Base-by-base conservation (phyloP, 169 alveolate genomes). In the Babesia sp. region DNA sequence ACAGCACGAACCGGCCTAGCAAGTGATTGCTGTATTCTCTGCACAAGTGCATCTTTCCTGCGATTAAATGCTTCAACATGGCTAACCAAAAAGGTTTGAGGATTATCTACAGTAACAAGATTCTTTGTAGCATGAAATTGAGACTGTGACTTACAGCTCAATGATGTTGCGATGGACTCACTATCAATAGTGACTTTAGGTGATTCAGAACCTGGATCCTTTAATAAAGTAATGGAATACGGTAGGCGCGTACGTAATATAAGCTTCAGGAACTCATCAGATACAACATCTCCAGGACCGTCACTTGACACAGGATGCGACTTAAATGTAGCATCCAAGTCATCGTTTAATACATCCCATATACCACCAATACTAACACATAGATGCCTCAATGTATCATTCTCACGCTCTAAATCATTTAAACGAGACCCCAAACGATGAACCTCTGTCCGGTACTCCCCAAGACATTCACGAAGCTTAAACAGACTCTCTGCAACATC, bases 331-430 rank as follows among this genome's bases (percentile, higher is more conserved):
- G 24, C 63, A 11, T 42, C 56, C 34, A 64, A 14, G 6, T 69
- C 83, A 24, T 59, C 20, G 75, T 57, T 60, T 31, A 78, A 26
- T 0, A 56, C 72, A 36, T 75, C 85, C 77, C 77, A 75, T 28
- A 75, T 20, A 9, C 63, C 14, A 31, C 72, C 71, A 0, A 78
- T 42, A 24, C 72, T 50, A 7, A 63, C 18, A 31, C 71, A 39
- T 24, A 78, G 37, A 20, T 20, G 51, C 33, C 59, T 57, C 42
- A 78, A 58, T 0, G 57, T 34, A 12, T 78, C 73, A 41, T 66
- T 64, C 51, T 78, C 72, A 26, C 86, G 61, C 22, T 55, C 22
- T 1, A 78, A 59, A 20, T 28, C 31, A 29, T 28, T 34, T 11
- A 68, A 50, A 20, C 39, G 57, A 22, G 56, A 24, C 22, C 50